A percentile compares a stretch with the other conserved stretches of the same genome.
These are phyloP conservation scores for Polytrichum commune DNA, from an alignment of 225 moss, liverwort and hornwort genomes.

Conservation along the genomic window DNA sequence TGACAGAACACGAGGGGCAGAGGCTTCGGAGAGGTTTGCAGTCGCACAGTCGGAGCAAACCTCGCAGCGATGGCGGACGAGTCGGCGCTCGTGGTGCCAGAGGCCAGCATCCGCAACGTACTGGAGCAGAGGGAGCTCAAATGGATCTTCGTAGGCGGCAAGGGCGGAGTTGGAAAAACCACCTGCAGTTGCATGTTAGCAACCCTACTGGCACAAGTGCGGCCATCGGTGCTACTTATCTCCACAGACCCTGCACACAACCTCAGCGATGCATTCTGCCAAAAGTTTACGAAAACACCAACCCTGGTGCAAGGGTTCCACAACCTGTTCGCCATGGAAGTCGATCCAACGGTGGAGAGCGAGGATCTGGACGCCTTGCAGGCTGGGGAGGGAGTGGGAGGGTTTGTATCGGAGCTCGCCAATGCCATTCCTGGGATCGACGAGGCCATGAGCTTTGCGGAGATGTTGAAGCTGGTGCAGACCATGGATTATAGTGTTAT, in stretches of 20 bases:
- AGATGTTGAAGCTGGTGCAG: slow-evolving; percentile 99
- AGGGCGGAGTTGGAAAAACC: slow-evolving; percentile 96
- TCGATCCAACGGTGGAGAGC: slow-evolving; percentile 91
- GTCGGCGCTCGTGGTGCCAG: slow-evolving; percentile 34
- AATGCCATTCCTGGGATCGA: slow-evolving; percentile 96
- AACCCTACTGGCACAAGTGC: slow-evolving; percentile 59
- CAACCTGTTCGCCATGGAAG: slow-evolving; percentile 94
- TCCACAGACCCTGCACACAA: slow-evolving; percentile 96
- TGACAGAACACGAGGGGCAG: too few relatives aligned
- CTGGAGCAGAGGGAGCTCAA: slow-evolving; percentile 76
- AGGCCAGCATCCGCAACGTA: slow-evolving; percentile 65
- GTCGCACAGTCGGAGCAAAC: too few relatives aligned
- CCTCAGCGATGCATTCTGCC: slow-evolving; percentile 93
- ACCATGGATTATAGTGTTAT: slow-evolving; percentile 97
- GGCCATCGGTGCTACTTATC: slow-evolving; percentile 78
- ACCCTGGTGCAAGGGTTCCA: slow-evolving; percentile 73
- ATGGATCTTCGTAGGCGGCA: slow-evolving; percentile 96
- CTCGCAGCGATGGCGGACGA: slow-evolving; percentile 35
- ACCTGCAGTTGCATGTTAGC: slow-evolving; percentile 99
- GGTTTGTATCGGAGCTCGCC: slow-evolving; percentile 89
- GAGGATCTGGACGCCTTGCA: slow-evolving; percentile 88
- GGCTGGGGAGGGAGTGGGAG: slow-evolving; percentile 78
- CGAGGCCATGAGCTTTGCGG: slow-evolving; percentile 99
- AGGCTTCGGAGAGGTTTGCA: too few relatives aligned
- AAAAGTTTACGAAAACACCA: slow-evolving; percentile 85